phyloP scores from a whole-genome alignment of 805 yeast genomes.

The Candida krabiensis region DNA sequence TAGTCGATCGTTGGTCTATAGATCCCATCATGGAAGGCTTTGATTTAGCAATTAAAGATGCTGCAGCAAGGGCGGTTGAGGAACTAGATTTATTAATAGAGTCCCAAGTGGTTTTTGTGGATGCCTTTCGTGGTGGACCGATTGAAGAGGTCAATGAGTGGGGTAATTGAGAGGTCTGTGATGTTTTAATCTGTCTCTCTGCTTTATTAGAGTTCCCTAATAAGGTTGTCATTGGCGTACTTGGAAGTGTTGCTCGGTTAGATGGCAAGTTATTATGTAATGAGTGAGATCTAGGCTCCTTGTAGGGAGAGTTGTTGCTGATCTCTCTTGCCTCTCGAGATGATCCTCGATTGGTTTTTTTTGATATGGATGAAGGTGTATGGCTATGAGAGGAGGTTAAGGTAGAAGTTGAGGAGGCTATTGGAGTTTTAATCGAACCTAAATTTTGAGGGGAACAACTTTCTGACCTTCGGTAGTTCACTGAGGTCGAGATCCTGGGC shows the following conservation, averaged over 20 bases:
- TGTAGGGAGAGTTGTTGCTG: too few relatives aligned
- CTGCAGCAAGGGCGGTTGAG: conserved; percentile 35
- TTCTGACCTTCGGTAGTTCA: conserved; percentile 2
- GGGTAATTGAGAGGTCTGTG: background rate
- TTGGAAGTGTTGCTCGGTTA: too few relatives aligned
- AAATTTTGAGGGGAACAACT: too few relatives aligned
- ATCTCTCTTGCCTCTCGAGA: too few relatives aligned
- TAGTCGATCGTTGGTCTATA: conserved; percentile 3
- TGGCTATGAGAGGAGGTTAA: background rate
- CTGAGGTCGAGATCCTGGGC: conserved; percentile 1
- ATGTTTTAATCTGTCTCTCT: too few relatives aligned
- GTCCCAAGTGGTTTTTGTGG: conserved; percentile 27
- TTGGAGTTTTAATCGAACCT: background rate
- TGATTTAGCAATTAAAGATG: conserved; percentile 33
- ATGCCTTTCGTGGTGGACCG: background rate
- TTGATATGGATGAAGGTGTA: too few relatives aligned
- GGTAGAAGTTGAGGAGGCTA: background rate
- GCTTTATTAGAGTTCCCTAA: too few relatives aligned
- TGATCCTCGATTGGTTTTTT: too few relatives aligned
- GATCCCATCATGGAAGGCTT: conserved; percentile 31
- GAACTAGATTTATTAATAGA: conserved; percentile 30
- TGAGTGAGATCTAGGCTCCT: too few relatives aligned
- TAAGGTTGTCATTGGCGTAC: too few relatives aligned
- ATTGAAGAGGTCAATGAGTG: background rate
- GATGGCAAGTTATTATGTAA: too few relatives aligned